Percentiles rank a stretch among this genome's conserved stretches.
These are phyloP conservation scores for Pistacia integerrima DNA, from an alignment of 345 rosid species.

Conservation along the genomic window DNA sequence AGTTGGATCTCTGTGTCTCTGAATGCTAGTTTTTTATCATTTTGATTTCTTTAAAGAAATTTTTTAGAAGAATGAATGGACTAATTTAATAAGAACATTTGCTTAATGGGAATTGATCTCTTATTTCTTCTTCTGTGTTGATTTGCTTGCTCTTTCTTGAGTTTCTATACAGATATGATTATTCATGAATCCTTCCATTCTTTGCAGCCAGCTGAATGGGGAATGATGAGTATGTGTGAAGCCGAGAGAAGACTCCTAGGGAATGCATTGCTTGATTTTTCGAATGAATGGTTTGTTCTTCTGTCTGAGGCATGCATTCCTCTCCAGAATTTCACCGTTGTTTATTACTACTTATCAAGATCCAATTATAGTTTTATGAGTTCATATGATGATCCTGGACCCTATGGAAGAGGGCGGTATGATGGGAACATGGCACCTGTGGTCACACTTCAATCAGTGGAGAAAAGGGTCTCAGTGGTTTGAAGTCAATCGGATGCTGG, in stretches of 20 bases:
- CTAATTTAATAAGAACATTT: not conserved
- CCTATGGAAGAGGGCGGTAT: conserved; percentile 84
- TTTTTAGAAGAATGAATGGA: not conserved
- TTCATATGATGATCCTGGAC: conserved; percentile 73
- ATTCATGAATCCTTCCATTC: not conserved
- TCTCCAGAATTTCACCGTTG: conserved; percentile 65
- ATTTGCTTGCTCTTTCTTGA: not conserved
- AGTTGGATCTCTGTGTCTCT: not conserved
- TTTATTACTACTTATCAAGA: conserved; percentile 58
- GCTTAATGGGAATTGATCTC: not conserved
- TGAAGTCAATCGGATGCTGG: conserved; percentile 70
- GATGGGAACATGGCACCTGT: conserved; percentile 59
- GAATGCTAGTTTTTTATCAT: not conserved
- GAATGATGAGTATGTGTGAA: conserved; percentile 91
- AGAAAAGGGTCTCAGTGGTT: conserved; percentile 98
- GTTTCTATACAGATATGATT: not conserved
- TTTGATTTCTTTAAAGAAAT: not conserved
- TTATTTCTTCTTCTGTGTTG: not conserved
- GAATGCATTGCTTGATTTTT: conserved; percentile 82
- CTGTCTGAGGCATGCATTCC: conserved; percentile 92
- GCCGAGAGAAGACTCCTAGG: conserved; percentile 92
- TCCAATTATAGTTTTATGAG: conserved; percentile 81
- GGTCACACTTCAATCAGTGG: conserved; percentile 76
- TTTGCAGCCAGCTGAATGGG: conserved; percentile 80
- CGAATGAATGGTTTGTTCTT: conserved; percentile 89